Evolutionary conservation across 2,329 filamentous ascomycete species (phyloP).

Genomic region (Neodidymelliopsis sp.): DNA sequence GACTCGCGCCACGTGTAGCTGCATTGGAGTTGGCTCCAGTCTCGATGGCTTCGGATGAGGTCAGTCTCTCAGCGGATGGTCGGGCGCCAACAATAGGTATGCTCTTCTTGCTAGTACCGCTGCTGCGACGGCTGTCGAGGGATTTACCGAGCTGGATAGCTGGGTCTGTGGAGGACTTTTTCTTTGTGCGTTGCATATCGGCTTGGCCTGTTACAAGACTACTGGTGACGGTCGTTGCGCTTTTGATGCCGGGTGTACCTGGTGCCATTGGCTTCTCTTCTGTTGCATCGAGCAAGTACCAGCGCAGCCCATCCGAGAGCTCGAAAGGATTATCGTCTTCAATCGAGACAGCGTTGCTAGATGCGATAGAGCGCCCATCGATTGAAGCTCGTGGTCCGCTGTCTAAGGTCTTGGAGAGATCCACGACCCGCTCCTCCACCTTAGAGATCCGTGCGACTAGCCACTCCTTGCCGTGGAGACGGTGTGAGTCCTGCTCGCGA

Average conservation of each 20-base stretch:
- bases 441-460: conserved; percentile 92
- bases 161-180: conserved; percentile 55
- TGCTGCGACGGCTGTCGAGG: conserved; percentile 89
- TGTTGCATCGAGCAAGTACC: conserved; percentile 92
- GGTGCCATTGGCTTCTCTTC: conserved; percentile 92
- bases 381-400: conserved; percentile 50
- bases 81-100: conserved; percentile 51
- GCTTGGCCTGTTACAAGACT: conserved; percentile 88
- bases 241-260: conserved; percentile 82
- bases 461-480: conserved; percentile 87
- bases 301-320: conserved; percentile 89
- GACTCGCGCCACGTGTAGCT: conserved; percentile 44
- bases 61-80: conserved; percentile 38
- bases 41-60: conserved; percentile 31
- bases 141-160: conserved; percentile 73
- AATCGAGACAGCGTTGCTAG: conserved; percentile 62
- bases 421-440: conserved; percentile 91
- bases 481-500: conserved; percentile 88
- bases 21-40: conserved; percentile 37
- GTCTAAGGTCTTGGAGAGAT: conserved; percentile 81
- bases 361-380: conserved; percentile 57
- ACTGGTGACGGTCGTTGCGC: conserved; percentile 89
- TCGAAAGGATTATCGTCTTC: conserved; percentile 98
- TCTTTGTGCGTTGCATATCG: conserved; percentile 59
- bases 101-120: conserved; percentile 82